Conservation (phyloP, 2,329 filamentous ascomycete species). For the Phoma herbarum region DNA sequence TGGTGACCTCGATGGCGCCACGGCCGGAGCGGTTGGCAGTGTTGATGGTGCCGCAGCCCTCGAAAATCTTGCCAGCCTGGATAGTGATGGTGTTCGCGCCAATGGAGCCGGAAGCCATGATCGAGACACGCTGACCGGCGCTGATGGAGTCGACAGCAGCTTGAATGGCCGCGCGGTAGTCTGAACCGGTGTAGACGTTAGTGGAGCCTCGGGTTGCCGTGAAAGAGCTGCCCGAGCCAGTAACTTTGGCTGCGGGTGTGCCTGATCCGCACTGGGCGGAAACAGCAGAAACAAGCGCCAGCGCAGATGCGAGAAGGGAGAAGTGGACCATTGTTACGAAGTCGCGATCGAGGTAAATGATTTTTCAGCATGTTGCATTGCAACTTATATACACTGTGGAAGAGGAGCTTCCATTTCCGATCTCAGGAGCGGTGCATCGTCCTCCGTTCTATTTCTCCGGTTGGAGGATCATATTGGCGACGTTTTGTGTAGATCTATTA, state of each 20-base stretch:
- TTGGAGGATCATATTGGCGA: slow-evolving; percentile 16
- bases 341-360: background rate
- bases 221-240: slow-evolving; percentile 58
- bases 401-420: background rate
- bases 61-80: slow-evolving; percentile 64
- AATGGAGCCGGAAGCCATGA: slow-evolving; percentile 65
- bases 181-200: slow-evolving; percentile 61
- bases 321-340: slow-evolving; percentile 47
- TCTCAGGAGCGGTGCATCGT: background rate
- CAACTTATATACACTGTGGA: slow-evolving; percentile 6
- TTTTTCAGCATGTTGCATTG: background rate
- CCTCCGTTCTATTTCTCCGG: slow-evolving; percentile 1
- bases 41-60: slow-evolving; percentile 67
- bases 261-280: slow-evolving; percentile 60
- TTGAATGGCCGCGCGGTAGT: slow-evolving; percentile 65
- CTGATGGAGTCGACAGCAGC: slow-evolving; percentile 62
- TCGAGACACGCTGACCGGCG: slow-evolving; percentile 62
- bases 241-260: slow-evolving; percentile 58
- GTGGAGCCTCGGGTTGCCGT: slow-evolving; percentile 56
- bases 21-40: slow-evolving; percentile 54
- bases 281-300: slow-evolving; percentile 53
- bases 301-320: slow-evolving; percentile 51
- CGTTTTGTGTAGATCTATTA: slow-evolving; percentile 13
- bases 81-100: slow-evolving; percentile 63
- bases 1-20: slow-evolving; percentile 64